Conservation (phyloP, 169 alveolate genomes). For the Plasmodium sp. region DNA sequence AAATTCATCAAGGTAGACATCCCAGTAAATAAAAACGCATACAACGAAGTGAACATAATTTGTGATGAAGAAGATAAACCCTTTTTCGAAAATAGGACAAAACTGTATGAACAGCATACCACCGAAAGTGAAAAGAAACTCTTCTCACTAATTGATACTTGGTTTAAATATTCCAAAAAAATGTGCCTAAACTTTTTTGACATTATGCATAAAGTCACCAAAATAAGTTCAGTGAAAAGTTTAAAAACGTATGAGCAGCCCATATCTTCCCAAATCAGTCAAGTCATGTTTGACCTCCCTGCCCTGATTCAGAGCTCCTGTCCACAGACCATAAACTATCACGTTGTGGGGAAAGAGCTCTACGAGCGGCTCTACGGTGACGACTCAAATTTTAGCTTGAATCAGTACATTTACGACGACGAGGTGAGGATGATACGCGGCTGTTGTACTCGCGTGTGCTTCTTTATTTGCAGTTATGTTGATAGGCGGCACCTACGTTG, state of each 20-base stretch:
- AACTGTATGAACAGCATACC: conserved; percentile 19
- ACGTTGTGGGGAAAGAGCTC: conserved; percentile 35
- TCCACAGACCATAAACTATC: conserved; percentile 16
- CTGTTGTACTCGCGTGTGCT: neutral
- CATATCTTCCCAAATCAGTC: conserved; percentile 64
- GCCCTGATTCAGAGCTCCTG: conserved; percentile 42
- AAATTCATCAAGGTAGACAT: conserved; percentile 35
- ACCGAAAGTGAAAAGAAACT: conserved; percentile 66
- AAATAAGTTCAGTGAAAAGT: conserved; percentile 60
- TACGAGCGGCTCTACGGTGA: conserved; percentile 11
- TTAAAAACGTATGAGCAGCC: conserved; percentile 70
- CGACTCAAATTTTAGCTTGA: neutral
- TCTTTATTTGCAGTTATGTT: neutral
- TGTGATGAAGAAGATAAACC: conserved; percentile 73
- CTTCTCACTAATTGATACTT: conserved; percentile 50
- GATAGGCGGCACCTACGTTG: neutral
- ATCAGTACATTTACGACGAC: conserved; percentile 44
- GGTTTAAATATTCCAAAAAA: conserved; percentile 65
- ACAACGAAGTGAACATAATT: conserved; percentile 37
- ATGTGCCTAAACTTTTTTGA: conserved; percentile 70
- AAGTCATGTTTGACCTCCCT: conserved; percentile 72
- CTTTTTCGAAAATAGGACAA: conserved; percentile 44
- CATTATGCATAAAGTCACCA: conserved; percentile 66
- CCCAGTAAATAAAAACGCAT: conserved; percentile 19
- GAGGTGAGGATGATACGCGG: conserved; percentile 17